A percentile compares a stretch with the other conserved stretches of the same genome.
phyloP scores from a whole-genome alignment of 2,329 filamentous ascomycete genomes.

The Cercospora zeae-maydis region DNA sequence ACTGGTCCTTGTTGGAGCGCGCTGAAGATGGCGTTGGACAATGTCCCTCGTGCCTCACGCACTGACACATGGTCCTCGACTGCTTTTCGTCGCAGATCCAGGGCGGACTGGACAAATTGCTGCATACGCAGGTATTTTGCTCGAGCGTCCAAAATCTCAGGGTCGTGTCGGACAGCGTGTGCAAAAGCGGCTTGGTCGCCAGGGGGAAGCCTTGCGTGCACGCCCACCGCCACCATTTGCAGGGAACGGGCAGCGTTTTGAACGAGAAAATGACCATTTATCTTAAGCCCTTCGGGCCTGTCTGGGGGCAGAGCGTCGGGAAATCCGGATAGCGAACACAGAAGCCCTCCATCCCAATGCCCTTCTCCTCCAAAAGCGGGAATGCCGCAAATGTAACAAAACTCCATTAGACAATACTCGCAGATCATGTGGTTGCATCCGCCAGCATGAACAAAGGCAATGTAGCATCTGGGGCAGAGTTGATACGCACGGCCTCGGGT shows the following conservation, averaged over 20 bases:
- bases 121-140: no score
- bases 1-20: background rate
- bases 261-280: no score
- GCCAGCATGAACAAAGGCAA: background rate
- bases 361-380: background rate
- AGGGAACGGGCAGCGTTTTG: no score
- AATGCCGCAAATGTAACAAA: background rate
- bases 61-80: background rate
- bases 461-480: background rate
- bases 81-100: no score
- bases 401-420: background rate
- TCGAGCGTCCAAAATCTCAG: no score
- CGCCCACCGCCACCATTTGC: no score
- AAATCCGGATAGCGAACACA: background rate
- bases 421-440: background rate
- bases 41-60: background rate
- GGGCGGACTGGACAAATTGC: no score
- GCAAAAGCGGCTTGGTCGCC: no score
- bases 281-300: background rate
- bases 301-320: background rate
- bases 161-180: no score
- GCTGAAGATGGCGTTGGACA: background rate
- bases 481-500: background rate
- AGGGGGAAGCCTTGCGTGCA: no score
- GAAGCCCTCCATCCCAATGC: background rate